These are phyloP conservation scores for Pythium aquatile DNA, from an alignment of 352 stramenopile genomes.

Conservation along the genomic window DNA sequence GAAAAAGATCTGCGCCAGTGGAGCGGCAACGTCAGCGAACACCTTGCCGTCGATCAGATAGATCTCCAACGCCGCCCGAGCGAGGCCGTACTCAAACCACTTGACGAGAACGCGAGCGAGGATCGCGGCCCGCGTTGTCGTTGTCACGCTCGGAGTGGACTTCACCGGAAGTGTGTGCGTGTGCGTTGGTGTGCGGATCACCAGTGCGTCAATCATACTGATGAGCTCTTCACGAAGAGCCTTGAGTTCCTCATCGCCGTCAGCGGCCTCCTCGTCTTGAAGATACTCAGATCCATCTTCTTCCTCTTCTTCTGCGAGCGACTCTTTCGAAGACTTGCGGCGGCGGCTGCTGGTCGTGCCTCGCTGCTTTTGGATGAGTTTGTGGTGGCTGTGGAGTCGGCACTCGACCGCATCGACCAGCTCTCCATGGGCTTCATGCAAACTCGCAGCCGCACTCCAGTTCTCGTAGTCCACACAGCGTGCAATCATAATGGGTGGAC, in stretches of 20 bases:
- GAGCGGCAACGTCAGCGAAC: conserved; percentile 53
- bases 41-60: conserved; percentile 61
- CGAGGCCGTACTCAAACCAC: conserved; percentile 78
- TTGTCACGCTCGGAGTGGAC: background rate
- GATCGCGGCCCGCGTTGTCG: conserved; percentile 55
- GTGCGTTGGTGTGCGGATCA: conserved; percentile 36
- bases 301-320: conserved; percentile 22
- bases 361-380: conserved; percentile 3
- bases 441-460: conserved; percentile 69
- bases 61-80: conserved; percentile 55
- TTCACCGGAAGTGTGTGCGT: conserved; percentile 2
- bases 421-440: conserved; percentile 80
- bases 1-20: conserved; percentile 79
- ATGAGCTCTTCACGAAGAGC: conserved; percentile 53
- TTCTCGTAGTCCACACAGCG: conserved; percentile 83
- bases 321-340: conserved; percentile 31
- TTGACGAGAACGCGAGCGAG: conserved; percentile 78
- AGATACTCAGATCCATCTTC: conserved; percentile 1
- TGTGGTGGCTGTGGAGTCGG: conserved; percentile 65
- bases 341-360: background rate
- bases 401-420: conserved; percentile 84
- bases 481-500: conserved; percentile 70
- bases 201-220: conserved; percentile 53
- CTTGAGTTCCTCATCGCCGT: background rate
- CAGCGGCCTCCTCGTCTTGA: conserved; percentile 23